A percentile compares a stretch with the other conserved stretches of the same genome.
phyloP scores from a whole-genome alignment of 768 basidiomycete species.

The Dioszegia aurantiaca region DNA sequence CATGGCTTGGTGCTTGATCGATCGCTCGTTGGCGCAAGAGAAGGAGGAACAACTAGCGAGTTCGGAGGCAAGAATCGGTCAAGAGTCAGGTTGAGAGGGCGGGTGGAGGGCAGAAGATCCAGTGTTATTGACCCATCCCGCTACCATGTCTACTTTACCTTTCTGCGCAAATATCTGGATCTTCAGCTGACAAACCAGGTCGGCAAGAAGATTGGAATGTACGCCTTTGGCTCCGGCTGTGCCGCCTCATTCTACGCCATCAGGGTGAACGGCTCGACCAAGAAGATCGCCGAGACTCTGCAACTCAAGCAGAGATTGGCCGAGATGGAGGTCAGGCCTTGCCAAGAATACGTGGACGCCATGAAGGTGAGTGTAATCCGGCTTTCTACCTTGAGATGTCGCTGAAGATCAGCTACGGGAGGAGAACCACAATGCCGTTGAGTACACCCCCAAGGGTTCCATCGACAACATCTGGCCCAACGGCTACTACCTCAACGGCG shows the following conservation, averaged over 20 bases:
- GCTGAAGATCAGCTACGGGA: slow-evolving; percentile 72
- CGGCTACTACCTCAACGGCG: slow-evolving; percentile 82
- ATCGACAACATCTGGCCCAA: slow-evolving; percentile 93
- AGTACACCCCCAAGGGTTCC: slow-evolving; percentile 79
- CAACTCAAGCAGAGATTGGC: slow-evolving; percentile 73
- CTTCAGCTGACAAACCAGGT: slow-evolving; percentile 18
- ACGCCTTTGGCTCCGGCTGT: slow-evolving; percentile 93
- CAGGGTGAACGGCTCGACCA: slow-evolving; percentile 80
- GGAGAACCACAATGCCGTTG: slow-evolving; percentile 86
- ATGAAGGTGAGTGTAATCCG: slow-evolving; percentile 54
- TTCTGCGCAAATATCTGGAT: no score
- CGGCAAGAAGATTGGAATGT: slow-evolving; percentile 85
- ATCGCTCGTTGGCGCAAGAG: neutral
- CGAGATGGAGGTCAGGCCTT: slow-evolving; percentile 84
- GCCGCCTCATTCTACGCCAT: slow-evolving; percentile 92
- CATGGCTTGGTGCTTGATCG: neutral
- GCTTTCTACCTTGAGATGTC: slow-evolving; percentile 3
- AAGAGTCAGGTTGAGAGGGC: no score
- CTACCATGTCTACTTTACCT: no score
- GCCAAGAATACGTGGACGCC: slow-evolving; percentile 85
- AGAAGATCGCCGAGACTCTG: slow-evolving; percentile 75
- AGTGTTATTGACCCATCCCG: no score
- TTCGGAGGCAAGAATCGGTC: no score
- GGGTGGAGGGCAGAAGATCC: no score
- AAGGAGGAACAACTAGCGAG: no score